Evolutionary conservation across 176 grass and related monocot genomes (phyloP), one percentile per base, ranked within the genome.

Genomic region (Triticum aestivum): DNA sequence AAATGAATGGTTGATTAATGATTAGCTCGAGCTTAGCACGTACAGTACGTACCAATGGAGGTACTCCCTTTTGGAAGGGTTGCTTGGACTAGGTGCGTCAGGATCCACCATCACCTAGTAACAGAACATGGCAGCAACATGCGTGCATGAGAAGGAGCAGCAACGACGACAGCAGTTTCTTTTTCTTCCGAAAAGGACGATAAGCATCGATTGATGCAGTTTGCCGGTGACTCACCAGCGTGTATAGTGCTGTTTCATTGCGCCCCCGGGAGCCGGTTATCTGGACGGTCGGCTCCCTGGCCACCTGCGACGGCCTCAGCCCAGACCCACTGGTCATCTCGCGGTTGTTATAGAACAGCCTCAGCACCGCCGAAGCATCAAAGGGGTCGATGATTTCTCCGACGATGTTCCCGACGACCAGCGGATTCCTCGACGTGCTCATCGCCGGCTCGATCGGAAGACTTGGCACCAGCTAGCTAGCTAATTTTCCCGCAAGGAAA

Each of bases 71-170:
- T 91, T 82, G 62, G 82, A 86, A 42, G 95, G 92, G 69, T 91
- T 84, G 89, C 95, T 97, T 21, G 95, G 95, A 68, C 95, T 97
- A 6, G 95, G 95, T 21, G 95, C 75, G 71, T 97, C 95, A 59
- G 95, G 95, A 77, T 97, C 95, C 79, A 97, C 82, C 95, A 97
- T 92, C 20, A 87, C 92, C 92, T 94, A 59, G 56, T 59, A 59
- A 59, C 2, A 59, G 7, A 54, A 3, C 56, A 59, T 59, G 17
- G 33, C 12, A 21, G 14, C 6, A 54, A 54, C 74, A 74, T 12
- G 7, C 51, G 3, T 54, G 51, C 56, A 59, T 59, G 6, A 58
- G 54, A 20, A 58, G 18, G 5, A 21, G 18, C 6, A 56, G 17
- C 18, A 21, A 21, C 54, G 1, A 52, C 49, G 51, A 7, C 15